Conservation (phyloP, 192 early-diverging fungal genomes). For the Coemansia sp. region DNA sequence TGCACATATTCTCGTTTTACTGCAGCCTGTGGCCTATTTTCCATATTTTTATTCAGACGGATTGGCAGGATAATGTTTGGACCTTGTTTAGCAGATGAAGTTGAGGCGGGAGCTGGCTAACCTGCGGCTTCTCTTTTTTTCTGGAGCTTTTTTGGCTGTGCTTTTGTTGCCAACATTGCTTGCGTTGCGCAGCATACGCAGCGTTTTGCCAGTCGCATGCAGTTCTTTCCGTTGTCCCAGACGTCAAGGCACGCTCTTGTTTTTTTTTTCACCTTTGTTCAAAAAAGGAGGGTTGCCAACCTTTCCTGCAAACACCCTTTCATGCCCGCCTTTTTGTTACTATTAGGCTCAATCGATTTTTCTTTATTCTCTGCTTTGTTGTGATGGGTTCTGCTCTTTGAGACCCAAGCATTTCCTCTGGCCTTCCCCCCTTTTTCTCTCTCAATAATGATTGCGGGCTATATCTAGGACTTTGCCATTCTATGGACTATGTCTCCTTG, state of each 20-base stretch:
- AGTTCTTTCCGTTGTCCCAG: neutral
- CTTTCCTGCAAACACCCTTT: neutral
- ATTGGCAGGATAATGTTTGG: neutral
- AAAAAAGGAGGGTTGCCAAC: neutral
- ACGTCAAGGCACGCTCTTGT: conserved; percentile 4
- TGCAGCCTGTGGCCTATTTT: neutral
- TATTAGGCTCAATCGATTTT: conserved; percentile 6
- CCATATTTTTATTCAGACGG: neutral
- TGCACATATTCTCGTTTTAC: neutral
- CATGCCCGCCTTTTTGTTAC: neutral
- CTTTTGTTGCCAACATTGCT: neutral
- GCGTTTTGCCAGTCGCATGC: conserved; percentile 4
- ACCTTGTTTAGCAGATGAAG: neutral
- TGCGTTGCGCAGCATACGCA: neutral
- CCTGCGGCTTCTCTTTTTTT: conserved; percentile 2
- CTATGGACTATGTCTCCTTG: neutral
- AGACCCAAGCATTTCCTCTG: conserved; percentile 1
- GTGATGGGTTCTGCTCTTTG: neutral
- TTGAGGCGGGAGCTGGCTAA: neutral
- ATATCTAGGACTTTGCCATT: conserved; percentile 2
- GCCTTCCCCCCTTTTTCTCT: neutral
- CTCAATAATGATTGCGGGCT: neutral
- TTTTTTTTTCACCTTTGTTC: conserved; percentile 1
- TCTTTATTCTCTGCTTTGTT: conserved; percentile 2
- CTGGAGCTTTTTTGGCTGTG: neutral